phyloP scores from a whole-genome alignment of 2,329 filamentous ascomycete species.

The Torrubiellomyces zombiae region DNA sequence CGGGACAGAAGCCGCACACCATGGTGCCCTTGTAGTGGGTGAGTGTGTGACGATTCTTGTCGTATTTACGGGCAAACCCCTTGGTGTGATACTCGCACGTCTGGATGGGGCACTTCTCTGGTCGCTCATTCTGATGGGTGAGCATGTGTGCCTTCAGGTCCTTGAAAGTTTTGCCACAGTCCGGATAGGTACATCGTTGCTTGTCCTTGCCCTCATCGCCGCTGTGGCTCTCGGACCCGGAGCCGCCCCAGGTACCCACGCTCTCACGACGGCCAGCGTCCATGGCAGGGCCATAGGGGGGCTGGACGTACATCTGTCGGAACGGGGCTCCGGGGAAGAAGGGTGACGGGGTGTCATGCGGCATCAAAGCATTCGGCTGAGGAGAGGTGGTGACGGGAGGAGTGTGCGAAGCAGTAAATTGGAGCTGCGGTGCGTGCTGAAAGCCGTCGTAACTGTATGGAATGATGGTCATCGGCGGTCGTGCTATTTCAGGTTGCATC shows the following conservation, averaged over 20 bases:
- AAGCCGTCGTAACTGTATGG: constrained; percentile 34
- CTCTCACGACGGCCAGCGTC: constrained; percentile 44
- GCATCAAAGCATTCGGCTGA: constrained; percentile 26
- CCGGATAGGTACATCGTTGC: constrained; percentile 61
- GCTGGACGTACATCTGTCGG: constrained; percentile 35
- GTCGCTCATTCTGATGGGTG: constrained; percentile 78
- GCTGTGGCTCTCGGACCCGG: constrained; percentile 40
- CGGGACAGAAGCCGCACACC: constrained; percentile 90
- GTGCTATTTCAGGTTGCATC: constrained; percentile 37
- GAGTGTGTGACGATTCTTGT: constrained; percentile 86
- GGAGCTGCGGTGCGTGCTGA: constrained; percentile 23
- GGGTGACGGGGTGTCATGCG: constrained; percentile 48
- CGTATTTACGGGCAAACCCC: constrained; percentile 88
- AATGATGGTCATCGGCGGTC: constrained; percentile 27
- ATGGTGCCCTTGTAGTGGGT: constrained; percentile 96
- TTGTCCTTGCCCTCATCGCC: constrained; percentile 50
- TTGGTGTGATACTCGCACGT: constrained; percentile 87
- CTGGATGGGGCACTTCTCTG: constrained; percentile 85
- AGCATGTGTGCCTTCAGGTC: constrained; percentile 89
- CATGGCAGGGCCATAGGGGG: constrained; percentile 32
- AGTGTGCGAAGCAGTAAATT: constrained; percentile 43
- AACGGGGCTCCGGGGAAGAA: constrained; percentile 40
- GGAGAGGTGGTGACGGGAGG: constrained; percentile 40
- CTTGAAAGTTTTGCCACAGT: constrained; percentile 77
- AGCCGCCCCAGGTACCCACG: constrained; percentile 52